Evolutionary conservation across 202 grass and related monocot genomes (phyloP).

Genomic region (Schoenoplectus tabernaemontani): DNA sequence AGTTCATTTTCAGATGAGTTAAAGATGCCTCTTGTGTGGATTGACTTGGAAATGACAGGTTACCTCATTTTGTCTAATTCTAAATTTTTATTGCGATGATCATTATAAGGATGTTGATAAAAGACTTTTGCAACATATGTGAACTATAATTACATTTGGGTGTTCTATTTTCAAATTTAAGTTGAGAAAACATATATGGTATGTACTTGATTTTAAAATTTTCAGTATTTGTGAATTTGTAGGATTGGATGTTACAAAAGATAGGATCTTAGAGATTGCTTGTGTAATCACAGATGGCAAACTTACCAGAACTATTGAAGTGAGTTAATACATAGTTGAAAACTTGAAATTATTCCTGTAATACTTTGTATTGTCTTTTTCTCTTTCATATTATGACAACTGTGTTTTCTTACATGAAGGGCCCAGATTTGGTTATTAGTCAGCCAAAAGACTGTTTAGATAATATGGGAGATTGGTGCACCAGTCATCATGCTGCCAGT

Average conservation of each 20-base stretch:
- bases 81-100: not conserved
- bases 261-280: slow-evolving; percentile 90
- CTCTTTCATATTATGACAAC: slow-evolving; percentile 22
- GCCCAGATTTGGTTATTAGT: slow-evolving; percentile 75
- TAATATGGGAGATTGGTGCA: slow-evolving; percentile 81
- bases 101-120: not conserved
- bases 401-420: slow-evolving; percentile 35
- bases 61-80: not conserved
- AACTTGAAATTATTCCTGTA: not conserved
- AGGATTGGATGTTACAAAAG: slow-evolving; percentile 80
- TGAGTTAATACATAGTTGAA: slow-evolving; percentile 27
- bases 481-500: slow-evolving; percentile 62
- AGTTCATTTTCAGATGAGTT: slow-evolving; percentile 38
- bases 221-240: not conserved
- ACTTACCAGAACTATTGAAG: slow-evolving; percentile 83
- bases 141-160: not conserved
- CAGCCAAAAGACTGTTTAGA: slow-evolving; percentile 71
- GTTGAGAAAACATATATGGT: too few relatives aligned
- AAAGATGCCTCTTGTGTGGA: slow-evolving; percentile 79
- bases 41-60: slow-evolving; percentile 98
- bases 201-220: not conserved
- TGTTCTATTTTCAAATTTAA: not conserved
- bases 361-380: slow-evolving; percentile 17
- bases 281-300: slow-evolving; percentile 84
- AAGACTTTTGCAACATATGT: not conserved